Conservation (phyloP, 331 rosid species). For the Acacia concinna region DNA sequence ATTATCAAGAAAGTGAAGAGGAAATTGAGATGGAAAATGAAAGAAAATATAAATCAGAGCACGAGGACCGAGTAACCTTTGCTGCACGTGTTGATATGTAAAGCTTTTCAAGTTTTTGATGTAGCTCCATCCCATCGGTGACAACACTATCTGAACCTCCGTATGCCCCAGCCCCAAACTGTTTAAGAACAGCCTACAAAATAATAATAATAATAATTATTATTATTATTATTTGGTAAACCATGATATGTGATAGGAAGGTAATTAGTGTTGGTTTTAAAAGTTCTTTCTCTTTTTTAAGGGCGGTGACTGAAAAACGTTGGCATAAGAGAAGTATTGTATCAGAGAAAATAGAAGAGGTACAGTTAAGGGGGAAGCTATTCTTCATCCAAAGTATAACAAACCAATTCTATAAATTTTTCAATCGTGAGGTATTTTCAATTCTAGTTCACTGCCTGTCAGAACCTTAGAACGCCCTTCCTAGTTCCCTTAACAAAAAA, state of each 20-base stretch:
- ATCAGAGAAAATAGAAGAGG: background rate
- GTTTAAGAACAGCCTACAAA: slow-evolving; percentile 84
- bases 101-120: slow-evolving; percentile 89
- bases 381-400: background rate
- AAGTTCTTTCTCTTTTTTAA: background rate
- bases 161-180: slow-evolving; percentile 82
- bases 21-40: background rate
- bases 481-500: background rate
- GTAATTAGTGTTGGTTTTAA: background rate
- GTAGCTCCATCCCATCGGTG: slow-evolving; percentile 74
- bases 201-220: slow-evolving; percentile 24
- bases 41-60: slow-evolving; percentile 16
- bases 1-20: slow-evolving; percentile 1
- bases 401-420: background rate
- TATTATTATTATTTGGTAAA: background rate
- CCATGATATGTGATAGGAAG: background rate
- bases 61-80: slow-evolving; percentile 59
- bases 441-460: background rate
- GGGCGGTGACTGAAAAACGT: background rate
- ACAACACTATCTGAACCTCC: slow-evolving; percentile 84
- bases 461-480: background rate
- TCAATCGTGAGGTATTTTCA: background rate
- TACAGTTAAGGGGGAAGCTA: background rate
- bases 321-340: background rate
- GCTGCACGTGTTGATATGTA: slow-evolving; percentile 94